Percentiles rank a stretch among this genome's conserved stretches.
Evolutionary conservation across 2,329 filamentous ascomycete genomes (phyloP).

Genomic region (Ophiostoma tasmaniense): DNA sequence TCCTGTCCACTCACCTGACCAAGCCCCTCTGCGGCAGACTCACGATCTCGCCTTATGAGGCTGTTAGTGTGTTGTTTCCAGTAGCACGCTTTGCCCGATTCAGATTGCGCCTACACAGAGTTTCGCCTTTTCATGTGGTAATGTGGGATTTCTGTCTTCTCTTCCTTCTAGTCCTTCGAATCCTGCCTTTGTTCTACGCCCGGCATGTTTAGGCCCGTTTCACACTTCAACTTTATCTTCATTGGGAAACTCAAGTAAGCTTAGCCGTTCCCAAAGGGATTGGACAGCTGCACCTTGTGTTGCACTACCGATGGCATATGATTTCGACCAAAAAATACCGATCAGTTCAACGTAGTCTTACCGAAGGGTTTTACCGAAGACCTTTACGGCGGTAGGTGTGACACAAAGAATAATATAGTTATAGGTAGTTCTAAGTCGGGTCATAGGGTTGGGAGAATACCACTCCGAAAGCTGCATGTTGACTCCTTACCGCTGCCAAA

Average conservation of each 20-base stretch:
- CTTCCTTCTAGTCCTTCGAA: not conserved
- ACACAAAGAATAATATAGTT: not conserved
- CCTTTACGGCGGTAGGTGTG: not conserved
- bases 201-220: not conserved
- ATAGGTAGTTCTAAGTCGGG: not conserved
- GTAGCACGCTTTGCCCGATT: not conserved
- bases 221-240: not conserved
- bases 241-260: not conserved
- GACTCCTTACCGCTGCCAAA: not conserved
- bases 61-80: not conserved
- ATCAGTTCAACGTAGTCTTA: too few species aligned
- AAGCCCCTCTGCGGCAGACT: not conserved
- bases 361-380: not conserved
- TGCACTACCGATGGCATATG: not conserved
- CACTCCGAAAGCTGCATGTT: not conserved
- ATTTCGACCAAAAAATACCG: too few species aligned
- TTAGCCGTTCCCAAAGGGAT: too few species aligned
- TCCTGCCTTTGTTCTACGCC: not conserved
- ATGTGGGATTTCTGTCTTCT: not conserved
- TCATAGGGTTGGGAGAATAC: not conserved
- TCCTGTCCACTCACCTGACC: not conserved
- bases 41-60: not conserved
- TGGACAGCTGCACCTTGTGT: not conserved
- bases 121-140: not conserved
- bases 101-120: not conserved